phyloP scores from a whole-genome alignment of 768 basidiomycete species.

The Termitomyces sp. region DNA sequence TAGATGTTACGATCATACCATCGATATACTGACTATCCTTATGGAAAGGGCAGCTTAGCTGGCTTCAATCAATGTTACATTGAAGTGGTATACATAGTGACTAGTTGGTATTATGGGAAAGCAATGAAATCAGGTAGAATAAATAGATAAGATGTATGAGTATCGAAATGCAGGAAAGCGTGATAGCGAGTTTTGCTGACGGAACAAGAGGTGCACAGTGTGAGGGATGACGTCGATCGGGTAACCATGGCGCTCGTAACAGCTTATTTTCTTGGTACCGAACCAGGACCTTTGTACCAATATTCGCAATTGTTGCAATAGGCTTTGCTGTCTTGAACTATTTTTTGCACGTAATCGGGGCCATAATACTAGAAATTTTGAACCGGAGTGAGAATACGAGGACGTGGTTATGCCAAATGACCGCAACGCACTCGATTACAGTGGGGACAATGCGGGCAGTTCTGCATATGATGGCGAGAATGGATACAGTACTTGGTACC shows the following conservation, averaged over 20 bases:
- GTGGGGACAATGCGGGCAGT: constrained; percentile 33
- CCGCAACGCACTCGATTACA: constrained; percentile 37
- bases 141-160: constrained; percentile 1
- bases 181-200: constrained; percentile 8
- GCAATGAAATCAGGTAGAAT: not conserved
- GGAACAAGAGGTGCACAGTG: not conserved
- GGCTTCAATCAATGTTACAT: not conserved
- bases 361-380: constrained; percentile 50
- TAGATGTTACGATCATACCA: not conserved
- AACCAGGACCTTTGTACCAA: constrained; percentile 47
- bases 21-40: not conserved
- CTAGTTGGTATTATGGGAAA: not conserved
- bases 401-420: constrained; percentile 4
- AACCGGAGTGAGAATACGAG: constrained; percentile 7
- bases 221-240: not conserved
- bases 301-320: constrained; percentile 56
- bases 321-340: constrained; percentile 42
- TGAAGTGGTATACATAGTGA: not conserved
- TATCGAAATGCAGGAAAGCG: constrained; percentile 5
- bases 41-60: not conserved
- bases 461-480: constrained; percentile 23
- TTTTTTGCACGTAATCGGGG: constrained; percentile 61
- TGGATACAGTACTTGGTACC: constrained; percentile 34
- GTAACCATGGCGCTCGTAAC: not conserved
- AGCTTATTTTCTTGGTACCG: constrained; percentile 26